Conservation (phyloP, 2,329 filamentous ascomycete genomes). For the Exophiala dermatitidis region DNA sequence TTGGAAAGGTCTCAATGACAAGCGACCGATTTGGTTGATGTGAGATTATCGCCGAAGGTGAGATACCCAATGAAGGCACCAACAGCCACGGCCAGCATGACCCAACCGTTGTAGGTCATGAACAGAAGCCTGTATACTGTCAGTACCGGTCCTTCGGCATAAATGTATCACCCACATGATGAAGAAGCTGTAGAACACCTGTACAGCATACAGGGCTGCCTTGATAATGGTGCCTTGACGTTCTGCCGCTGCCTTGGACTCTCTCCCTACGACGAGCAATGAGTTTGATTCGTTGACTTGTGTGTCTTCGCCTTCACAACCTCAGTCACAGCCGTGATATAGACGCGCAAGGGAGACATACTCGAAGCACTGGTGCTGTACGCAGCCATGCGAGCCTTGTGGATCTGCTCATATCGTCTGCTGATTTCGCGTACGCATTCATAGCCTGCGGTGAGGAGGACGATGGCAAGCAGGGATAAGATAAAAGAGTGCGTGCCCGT, state of each 20-base stretch:
- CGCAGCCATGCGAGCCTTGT: slow-evolving; percentile 37
- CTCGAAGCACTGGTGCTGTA: slow-evolving; percentile 22
- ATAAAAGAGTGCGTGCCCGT: slow-evolving; percentile 66
- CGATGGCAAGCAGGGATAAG: slow-evolving; percentile 72
- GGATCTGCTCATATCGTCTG: slow-evolving; percentile 63
- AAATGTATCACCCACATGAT: slow-evolving; percentile 65
- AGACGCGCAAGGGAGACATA: slow-evolving; percentile 18
- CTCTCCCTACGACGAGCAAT: slow-evolving; percentile 68
- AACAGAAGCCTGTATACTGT: slow-evolving; percentile 68
- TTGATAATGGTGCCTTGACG: slow-evolving; percentile 70
- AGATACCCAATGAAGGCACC: slow-evolving; percentile 87
- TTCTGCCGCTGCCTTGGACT: slow-evolving; percentile 52
- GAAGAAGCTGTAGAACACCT: slow-evolving; percentile 99
- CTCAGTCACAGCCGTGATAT: slow-evolving; percentile 19
- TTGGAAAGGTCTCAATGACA: slow-evolving; percentile 60
- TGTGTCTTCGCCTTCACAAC: slow-evolving; percentile 21
- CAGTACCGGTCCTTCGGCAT: neutral
- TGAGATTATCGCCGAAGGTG: slow-evolving; percentile 63
- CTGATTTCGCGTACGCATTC: slow-evolving; percentile 75
- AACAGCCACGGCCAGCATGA: slow-evolving; percentile 85
- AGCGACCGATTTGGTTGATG: slow-evolving; percentile 75
- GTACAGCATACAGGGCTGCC: slow-evolving; percentile 75
- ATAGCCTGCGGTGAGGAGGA: slow-evolving; percentile 82
- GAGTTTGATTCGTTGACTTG: slow-evolving; percentile 50
- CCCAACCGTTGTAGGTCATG: slow-evolving; percentile 99